Evolutionary conservation across 257 asterid genomes (phyloP).

Genomic region (Solanum sejunctum): DNA sequence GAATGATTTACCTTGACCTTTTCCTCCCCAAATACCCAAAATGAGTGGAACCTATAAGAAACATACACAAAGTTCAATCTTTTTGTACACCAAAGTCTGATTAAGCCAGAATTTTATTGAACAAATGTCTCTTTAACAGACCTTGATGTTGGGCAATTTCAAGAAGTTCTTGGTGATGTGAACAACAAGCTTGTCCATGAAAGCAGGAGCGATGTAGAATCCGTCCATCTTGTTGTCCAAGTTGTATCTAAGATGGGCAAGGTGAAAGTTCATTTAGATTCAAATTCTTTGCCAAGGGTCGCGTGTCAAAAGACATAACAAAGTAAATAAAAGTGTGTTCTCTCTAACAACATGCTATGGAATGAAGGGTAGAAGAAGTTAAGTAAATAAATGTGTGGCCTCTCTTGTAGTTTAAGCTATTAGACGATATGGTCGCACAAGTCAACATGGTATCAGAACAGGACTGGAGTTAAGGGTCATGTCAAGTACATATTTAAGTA

Average conservation of each 20-base stretch:
- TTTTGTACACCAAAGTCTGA: not conserved
- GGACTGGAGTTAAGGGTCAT: not conserved
- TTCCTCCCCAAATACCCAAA: constrained; percentile 46
- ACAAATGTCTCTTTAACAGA: not conserved
- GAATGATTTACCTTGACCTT: constrained; percentile 44
- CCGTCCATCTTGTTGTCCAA: constrained; percentile 29
- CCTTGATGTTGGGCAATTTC: constrained; percentile 33
- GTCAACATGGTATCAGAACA: not conserved
- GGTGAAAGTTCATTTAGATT: not conserved
- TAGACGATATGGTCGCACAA: not conserved
- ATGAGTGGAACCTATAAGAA: constrained; percentile 29
- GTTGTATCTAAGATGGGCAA: not conserved
- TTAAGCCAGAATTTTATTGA: not conserved
- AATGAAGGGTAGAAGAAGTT: too few relatives aligned
- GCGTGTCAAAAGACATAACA: not conserved
- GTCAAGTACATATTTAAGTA: not conserved
- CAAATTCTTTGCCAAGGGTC: not conserved
- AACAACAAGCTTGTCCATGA: constrained; percentile 37
- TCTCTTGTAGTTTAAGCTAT: not conserved
- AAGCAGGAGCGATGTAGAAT: constrained; percentile 33
- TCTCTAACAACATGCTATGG: too few relatives aligned
- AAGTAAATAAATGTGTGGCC: too few relatives aligned
- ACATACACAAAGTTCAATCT: not conserved
- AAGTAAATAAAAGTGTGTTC: not conserved
- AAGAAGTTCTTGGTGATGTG: constrained; percentile 32